phyloP scores from a whole-genome alignment of 495 filamentous ascomycete species.

The Penicillium samsonianum region DNA sequence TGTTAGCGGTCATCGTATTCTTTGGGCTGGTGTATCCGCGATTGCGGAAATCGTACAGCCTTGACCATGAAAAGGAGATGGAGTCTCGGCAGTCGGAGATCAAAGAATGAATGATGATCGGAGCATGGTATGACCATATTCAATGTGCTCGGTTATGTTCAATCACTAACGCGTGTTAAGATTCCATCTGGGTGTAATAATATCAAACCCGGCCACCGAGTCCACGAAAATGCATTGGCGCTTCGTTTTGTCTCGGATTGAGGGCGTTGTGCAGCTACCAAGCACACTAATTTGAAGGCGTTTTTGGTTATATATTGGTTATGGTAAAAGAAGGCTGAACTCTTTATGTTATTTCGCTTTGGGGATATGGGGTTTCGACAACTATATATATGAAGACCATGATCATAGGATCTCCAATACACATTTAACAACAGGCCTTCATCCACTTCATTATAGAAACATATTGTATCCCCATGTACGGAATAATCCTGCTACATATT shows the following conservation, averaged over 20 bases:
- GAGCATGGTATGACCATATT: background rate
- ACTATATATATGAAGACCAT: background rate
- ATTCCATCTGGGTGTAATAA: background rate
- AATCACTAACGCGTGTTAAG: background rate
- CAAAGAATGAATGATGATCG: constrained; percentile 4
- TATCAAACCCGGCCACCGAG: background rate
- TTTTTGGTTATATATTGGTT: background rate
- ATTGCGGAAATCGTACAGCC: constrained; percentile 23
- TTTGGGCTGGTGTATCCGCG: constrained; percentile 39
- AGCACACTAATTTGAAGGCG: background rate
- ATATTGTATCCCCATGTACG: too few relatives aligned
- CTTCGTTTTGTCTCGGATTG: background rate
- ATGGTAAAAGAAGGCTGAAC: too few relatives aligned
- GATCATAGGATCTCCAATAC: background rate
- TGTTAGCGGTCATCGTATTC: constrained; percentile 40
- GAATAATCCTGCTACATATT: background rate
- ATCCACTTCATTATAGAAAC: background rate
- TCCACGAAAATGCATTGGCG: background rate
- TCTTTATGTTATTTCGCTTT: background rate
- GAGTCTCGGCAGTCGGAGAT: constrained; percentile 1
- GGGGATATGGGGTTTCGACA: background rate
- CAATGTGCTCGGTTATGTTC: background rate
- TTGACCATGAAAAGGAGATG: constrained; percentile 18
- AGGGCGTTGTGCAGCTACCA: background rate
- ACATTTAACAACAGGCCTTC: too few relatives aligned